These are phyloP conservation scores for Macrolepiota dolichaula DNA, from an alignment of 768 basidiomycete genomes.

Conservation along the genomic window DNA sequence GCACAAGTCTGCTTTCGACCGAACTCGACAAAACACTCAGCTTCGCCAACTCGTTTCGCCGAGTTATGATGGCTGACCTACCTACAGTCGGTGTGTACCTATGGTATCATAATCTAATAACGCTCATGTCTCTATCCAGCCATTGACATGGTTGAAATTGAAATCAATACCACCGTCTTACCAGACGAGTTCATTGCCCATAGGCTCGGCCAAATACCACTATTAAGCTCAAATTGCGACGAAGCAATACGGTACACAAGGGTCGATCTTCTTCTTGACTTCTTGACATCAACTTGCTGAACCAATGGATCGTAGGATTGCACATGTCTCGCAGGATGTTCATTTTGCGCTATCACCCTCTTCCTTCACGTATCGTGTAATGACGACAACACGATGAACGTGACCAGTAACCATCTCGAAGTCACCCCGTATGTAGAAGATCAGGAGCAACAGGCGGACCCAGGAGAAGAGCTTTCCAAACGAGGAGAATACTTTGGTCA, in stretches of 20 bases:
- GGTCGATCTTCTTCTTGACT: constrained; percentile 35
- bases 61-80: constrained; percentile 95
- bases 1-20: constrained; percentile 12
- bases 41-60: constrained; percentile 90
- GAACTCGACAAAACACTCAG: constrained; percentile 34
- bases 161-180: constrained; percentile 86
- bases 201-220: constrained; percentile 90
- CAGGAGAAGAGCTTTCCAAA: constrained; percentile 73
- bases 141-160: constrained; percentile 95
- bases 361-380: constrained; percentile 72
- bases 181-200: constrained; percentile 98
- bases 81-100: constrained; percentile 82
- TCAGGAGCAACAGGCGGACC: constrained; percentile 33
- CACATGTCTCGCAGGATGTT: constrained; percentile 80
- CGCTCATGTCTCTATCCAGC: constrained; percentile 44
- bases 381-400: constrained; percentile 71
- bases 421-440: constrained; percentile 38
- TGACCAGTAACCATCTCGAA: constrained; percentile 86
- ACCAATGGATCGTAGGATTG: constrained; percentile 68
- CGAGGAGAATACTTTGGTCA: constrained; percentile 72
- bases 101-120: not conserved
- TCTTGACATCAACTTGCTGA: constrained; percentile 2
- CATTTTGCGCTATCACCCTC: constrained; percentile 83
- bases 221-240: constrained; percentile 84
- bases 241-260: constrained; percentile 81